phyloP scores from a whole-genome alignment of 225 moss, liverwort and hornwort species.

The Lunularia cruciata region DNA sequence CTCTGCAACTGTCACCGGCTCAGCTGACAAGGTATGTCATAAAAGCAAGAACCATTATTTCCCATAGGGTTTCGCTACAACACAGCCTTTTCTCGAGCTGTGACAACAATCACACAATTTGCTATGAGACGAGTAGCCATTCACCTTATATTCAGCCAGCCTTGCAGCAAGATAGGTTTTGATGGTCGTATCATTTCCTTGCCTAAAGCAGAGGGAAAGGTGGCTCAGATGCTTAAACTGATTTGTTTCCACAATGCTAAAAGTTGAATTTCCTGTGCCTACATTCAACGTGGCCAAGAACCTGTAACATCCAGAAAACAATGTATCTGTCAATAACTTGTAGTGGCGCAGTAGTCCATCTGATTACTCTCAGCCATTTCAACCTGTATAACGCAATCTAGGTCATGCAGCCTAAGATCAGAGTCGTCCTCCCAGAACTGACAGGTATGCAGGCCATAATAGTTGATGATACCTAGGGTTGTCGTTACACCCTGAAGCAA shows the following conservation, averaged over 20 bases:
- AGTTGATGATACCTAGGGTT: conserved; percentile 54
- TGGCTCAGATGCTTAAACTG: conserved; percentile 99
- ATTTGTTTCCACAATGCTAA: conserved; percentile 92
- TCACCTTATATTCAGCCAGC: conserved; percentile 87
- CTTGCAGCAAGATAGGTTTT: conserved; percentile 91
- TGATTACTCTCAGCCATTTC: no score
- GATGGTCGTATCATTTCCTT: conserved; percentile 88
- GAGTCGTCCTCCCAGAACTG: no score
- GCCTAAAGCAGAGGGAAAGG: conserved; percentile 86
- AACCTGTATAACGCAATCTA: no score
- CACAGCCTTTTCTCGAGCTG: no score
- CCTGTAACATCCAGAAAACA: conserved; percentile 40
- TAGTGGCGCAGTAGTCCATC: neutral
- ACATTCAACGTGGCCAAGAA: conserved; percentile 81
- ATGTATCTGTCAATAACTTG: neutral
- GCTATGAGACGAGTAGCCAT: neutral
- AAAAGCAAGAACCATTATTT: no score
- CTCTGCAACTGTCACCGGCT: no score
- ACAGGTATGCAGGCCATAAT: neutral
- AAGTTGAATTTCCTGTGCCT: conserved; percentile 84
- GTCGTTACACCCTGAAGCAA: conserved; percentile 71
- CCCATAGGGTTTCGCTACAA: no score
- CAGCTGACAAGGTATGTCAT: no score
- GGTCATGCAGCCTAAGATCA: neutral
- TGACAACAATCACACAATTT: no score